Base-by-base conservation (phyloP, 1,139 yeast species). In the Candida sojae region DNA sequence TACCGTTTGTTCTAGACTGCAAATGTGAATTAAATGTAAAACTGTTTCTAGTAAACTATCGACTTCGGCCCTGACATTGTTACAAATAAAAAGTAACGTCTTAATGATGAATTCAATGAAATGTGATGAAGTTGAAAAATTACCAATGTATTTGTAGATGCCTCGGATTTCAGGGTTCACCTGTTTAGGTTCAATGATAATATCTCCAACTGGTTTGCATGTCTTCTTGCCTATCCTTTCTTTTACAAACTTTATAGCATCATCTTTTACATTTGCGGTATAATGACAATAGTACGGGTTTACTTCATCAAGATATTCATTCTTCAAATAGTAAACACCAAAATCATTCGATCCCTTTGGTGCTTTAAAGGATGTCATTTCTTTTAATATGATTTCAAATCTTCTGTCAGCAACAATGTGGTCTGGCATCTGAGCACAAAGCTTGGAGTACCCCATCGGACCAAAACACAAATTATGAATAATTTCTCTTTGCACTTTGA, bases 261-360 rank as follows among this genome's bases (percentile, higher is more conserved):
- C 97, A 49, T 91, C 97, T 50, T 92, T 80, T 47, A 83, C 84
- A 55, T 91, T 90, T 0, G 95, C 71, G 0, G 88, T 73, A 57
- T 87, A 87, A 58, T 90, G 91, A 53, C 88, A 77, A 63, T 86
- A 92, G 60, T 84, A 92, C 0, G 97, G 96, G 60, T 92, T 92
- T 29, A 92, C 75, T 36, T 77, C 70, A 4, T 66, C 68, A 47
- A 73, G 71, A 52, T 71, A 79, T 51, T 81, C 80, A 2, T 81
- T 81, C 57, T 87, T 89, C 46, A 93, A 70, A 32, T 79, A 69
- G 60, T 88, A 92, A 7, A 77, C 66, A 0, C 97, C 97, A 31
- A 79, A 73, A 53, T 88, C 95, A 43, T 79, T 80, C 2, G 80
- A 58, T 0, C 86, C 83, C 10, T 70, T 68, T 0, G 97, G 96